phyloP scores from a whole-genome alignment of 805 yeast species.

The Ogataea paradorogensis region DNA sequence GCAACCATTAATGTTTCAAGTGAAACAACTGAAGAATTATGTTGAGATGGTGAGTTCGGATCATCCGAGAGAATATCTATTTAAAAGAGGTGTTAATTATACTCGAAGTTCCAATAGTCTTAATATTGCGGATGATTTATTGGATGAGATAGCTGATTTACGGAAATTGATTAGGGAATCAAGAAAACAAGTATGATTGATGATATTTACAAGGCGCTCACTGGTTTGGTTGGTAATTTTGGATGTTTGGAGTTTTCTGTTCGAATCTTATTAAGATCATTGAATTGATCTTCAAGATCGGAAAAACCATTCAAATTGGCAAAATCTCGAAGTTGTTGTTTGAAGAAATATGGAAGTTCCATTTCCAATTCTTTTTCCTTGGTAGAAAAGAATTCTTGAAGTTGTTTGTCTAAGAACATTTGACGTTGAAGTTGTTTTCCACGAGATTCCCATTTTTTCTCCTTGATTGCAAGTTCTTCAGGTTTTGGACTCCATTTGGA shows the following conservation, averaged over 20 bases:
- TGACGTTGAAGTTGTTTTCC: conserved; percentile 34
- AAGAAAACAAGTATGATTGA: neutral
- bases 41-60: conserved; percentile 32
- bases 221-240: neutral
- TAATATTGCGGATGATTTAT: conserved; percentile 30
- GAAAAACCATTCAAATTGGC: conserved; percentile 25
- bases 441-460: conserved; percentile 53
- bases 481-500: conserved; percentile 71
- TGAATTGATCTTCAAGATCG: conserved; percentile 23
- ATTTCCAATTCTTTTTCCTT: conserved; percentile 29
- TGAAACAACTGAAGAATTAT: conserved; percentile 31
- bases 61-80: conserved; percentile 34
- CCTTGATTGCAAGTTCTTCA: conserved; percentile 45
- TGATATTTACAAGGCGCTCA: conserved; percentile 6
- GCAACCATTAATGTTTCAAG: conserved; percentile 36
- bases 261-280: conserved; percentile 23
- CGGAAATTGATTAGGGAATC: conserved; percentile 9
- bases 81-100: conserved; percentile 28
- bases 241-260: conserved; percentile 11
- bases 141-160: conserved; percentile 24
- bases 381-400: conserved; percentile 28
- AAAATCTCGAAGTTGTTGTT: conserved; percentile 24
- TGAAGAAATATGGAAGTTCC: conserved; percentile 31
- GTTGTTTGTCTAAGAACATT: conserved; percentile 23
- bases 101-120: conserved; percentile 12